A percentile compares a stretch with the other conserved stretches of the same genome.
phyloP scores from a whole-genome alignment of 768 basidiomycete genomes.

The Austroboletus eburneus region DNA sequence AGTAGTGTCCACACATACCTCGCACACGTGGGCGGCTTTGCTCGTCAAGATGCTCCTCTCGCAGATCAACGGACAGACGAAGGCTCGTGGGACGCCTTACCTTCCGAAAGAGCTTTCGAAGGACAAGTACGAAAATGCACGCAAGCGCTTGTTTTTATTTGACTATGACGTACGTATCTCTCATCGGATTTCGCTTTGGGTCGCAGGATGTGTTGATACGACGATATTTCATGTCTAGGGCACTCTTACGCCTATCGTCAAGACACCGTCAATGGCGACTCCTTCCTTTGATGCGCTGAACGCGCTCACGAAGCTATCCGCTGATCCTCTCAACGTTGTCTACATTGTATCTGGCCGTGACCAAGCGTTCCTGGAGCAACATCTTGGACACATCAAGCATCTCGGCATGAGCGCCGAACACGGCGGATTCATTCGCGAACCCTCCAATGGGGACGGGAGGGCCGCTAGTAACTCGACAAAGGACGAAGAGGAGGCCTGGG shows the following conservation, averaged over 20 bases:
- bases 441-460: conserved; percentile 38
- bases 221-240: conserved; percentile 46
- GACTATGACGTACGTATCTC: conserved; percentile 81
- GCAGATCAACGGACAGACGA: conserved; percentile 73
- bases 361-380: conserved; percentile 84
- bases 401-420: conserved; percentile 96
- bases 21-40: conserved; percentile 91
- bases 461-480: not conserved
- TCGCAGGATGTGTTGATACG: not conserved
- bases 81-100: conserved; percentile 80
- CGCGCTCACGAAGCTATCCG: conserved; percentile 66
- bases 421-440: conserved; percentile 84
- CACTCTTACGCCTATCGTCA: conserved; percentile 95
- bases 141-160: conserved; percentile 87
- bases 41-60: conserved; percentile 85
- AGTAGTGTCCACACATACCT: conserved; percentile 87
- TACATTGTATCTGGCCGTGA: conserved; percentile 98
- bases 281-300: conserved; percentile 72
- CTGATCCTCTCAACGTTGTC: conserved; percentile 85
- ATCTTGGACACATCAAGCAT: conserved; percentile 77
- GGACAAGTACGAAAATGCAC: conserved; percentile 58
- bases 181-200: not conserved
- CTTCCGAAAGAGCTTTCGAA: conserved; percentile 62
- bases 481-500: conserved; percentile 48
- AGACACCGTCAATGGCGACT: conserved; percentile 81